Conservation (phyloP, 208 protist species). For the Trypanosoma mega region DNA sequence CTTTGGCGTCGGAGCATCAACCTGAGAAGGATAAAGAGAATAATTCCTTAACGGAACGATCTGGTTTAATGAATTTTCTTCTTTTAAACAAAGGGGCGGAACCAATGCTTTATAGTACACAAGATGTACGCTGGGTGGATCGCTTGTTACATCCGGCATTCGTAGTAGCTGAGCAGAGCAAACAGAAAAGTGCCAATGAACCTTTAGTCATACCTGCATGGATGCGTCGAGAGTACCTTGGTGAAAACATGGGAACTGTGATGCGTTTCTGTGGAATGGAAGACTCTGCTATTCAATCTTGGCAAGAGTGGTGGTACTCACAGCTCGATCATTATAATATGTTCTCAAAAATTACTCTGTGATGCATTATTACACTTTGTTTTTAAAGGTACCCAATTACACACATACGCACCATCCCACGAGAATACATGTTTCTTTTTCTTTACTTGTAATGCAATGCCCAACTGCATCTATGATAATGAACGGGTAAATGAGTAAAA, state of each 20-base stretch:
- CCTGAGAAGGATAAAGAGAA: conserved; percentile 40
- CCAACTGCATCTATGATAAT: no score
- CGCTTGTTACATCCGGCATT: conserved; percentile 73
- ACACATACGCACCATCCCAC: no score
- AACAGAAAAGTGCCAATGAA: conserved; percentile 29
- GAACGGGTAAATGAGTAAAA: no score
- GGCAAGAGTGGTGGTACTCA: conserved; percentile 58
- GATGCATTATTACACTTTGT: no score
- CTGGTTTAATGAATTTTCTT: conserved; percentile 51
- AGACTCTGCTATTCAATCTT: conserved; percentile 40
- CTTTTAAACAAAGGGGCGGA: conserved; percentile 43
- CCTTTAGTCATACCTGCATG: conserved; percentile 66
- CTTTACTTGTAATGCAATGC: no score
- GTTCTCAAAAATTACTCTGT: conserved; percentile 51
- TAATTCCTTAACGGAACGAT: conserved; percentile 31
- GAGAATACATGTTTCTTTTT: no score
- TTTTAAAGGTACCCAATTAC: no score
- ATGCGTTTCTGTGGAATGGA: conserved; percentile 46
- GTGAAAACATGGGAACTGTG: conserved; percentile 62
- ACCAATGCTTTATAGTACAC: conserved; percentile 31
- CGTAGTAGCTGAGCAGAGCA: conserved; percentile 54
- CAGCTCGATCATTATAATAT: conserved; percentile 85
- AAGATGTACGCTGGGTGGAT: conserved; percentile 74
- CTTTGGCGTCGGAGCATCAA: conserved; percentile 71
- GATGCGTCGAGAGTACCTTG: conserved; percentile 88